Evolutionary conservation across 2,329 filamentous ascomycete species (phyloP).

Genomic region (Myriosclerotinia duriaeana): DNA sequence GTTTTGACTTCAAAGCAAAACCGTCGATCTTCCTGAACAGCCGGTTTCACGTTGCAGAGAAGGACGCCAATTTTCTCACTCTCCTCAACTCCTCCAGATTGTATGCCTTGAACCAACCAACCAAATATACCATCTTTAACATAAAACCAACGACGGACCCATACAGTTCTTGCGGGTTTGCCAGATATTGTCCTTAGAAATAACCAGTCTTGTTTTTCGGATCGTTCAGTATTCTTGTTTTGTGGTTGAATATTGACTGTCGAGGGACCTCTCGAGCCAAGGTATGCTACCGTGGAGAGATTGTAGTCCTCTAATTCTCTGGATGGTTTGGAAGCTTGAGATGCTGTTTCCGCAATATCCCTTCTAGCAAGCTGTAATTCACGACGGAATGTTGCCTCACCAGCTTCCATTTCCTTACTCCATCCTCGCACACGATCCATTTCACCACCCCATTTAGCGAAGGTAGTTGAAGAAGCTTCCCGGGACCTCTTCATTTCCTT

Average conservation of each 20-base stretch:
- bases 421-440: conserved; percentile 91
- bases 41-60: conserved; percentile 87
- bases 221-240: conserved; percentile 51
- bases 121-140: conserved; percentile 95
- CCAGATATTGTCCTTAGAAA: conserved; percentile 78
- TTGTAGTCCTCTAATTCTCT: conserved; percentile 92
- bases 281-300: conserved; percentile 82
- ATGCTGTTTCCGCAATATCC: conserved; percentile 76
- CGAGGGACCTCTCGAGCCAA: conserved; percentile 68
- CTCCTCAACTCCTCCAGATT: conserved; percentile 83
- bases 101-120: conserved; percentile 79
- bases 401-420: conserved; percentile 89
- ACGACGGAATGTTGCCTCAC: conserved; percentile 78
- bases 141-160: conserved; percentile 93
- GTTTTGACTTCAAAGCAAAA: conserved; percentile 99
- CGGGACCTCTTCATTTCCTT: conserved; percentile 74
- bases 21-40: conserved; percentile 85
- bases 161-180: conserved; percentile 85
- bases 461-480: conserved; percentile 60
- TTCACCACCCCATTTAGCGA: conserved; percentile 69
- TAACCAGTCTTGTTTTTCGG: conserved; percentile 93
- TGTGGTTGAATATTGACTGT: conserved; percentile 47
- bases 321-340: conserved; percentile 72
- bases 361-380: conserved; percentile 78
- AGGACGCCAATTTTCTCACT: conserved; percentile 95